A percentile compares a stretch with the other conserved stretches of the same genome.
phyloP scores from a whole-genome alignment of 192 early-diverging fungal genomes.

The Obelidium mucronatum region DNA sequence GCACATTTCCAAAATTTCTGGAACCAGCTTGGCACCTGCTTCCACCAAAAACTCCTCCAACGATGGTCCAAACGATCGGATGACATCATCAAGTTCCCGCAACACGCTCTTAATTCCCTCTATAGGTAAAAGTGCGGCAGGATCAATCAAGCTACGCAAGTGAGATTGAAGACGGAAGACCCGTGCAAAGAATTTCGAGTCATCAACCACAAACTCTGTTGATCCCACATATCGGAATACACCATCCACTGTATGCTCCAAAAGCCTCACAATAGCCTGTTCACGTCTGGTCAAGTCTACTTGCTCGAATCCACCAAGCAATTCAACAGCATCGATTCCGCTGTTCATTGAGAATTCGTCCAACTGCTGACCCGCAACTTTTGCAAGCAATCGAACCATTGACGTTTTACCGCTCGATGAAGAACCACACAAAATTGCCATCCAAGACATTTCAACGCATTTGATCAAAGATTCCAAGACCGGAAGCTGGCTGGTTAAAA shows the following conservation, averaged over 20 bases:
- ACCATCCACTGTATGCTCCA: slow-evolving; percentile 53
- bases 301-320: slow-evolving; percentile 98
- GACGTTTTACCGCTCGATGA: slow-evolving; percentile 88
- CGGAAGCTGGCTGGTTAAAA: slow-evolving; percentile 70
- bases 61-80: background rate
- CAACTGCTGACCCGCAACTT: slow-evolving; percentile 80
- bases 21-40: slow-evolving; percentile 19
- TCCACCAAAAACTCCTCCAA: slow-evolving; percentile 17
- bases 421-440: slow-evolving; percentile 89
- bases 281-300: slow-evolving; percentile 82
- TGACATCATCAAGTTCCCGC: background rate
- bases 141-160: background rate
- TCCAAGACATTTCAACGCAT: slow-evolving; percentile 89
- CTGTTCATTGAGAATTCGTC: slow-evolving; percentile 97
- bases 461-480: slow-evolving; percentile 80
- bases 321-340: slow-evolving; percentile 91
- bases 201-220: slow-evolving; percentile 7
- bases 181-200: background rate
- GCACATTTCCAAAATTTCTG: slow-evolving; percentile 2
- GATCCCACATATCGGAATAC: slow-evolving; percentile 53
- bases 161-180: slow-evolving; percentile 4
- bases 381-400: slow-evolving; percentile 82
- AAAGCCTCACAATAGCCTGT: slow-evolving; percentile 53
- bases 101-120: slow-evolving; percentile 1
- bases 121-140: background rate